Evolutionary conservation across 208 protist genomes (phyloP).

Genomic region (Histomonas meleagridis): DNA sequence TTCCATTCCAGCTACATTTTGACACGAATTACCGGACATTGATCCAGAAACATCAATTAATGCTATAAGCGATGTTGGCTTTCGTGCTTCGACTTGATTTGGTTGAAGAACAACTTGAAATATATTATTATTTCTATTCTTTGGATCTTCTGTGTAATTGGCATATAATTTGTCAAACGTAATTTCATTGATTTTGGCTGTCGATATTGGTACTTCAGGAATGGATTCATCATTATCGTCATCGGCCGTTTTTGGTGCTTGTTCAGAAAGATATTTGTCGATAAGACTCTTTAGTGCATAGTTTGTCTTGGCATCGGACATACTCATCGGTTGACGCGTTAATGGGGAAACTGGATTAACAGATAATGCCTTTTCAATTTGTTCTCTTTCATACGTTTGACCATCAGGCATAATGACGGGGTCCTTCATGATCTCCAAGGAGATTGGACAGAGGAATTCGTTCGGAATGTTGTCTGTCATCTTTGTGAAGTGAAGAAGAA

Average conservation of each 20-base stretch:
- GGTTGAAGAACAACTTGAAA: too few species aligned
- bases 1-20: not conserved
- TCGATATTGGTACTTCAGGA: too few species aligned
- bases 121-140: too few species aligned
- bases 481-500: too few species aligned
- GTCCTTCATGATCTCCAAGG: conserved; percentile 49
- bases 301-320: not conserved
- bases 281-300: not conserved
- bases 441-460: conserved; percentile 43
- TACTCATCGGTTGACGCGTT: not conserved
- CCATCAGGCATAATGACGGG: conserved; percentile 48
- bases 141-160: too few species aligned
- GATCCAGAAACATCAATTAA: not conserved
- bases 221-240: too few species aligned
- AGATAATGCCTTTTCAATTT: conserved; percentile 34
- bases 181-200: too few species aligned
- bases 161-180: too few species aligned
- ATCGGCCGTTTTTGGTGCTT: too few species aligned
- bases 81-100: too few species aligned
- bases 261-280: not conserved
- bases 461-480: too few species aligned
- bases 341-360: not conserved
- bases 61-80: not conserved
- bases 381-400: conserved; percentile 46
- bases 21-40: not conserved